Evolutionary conservation across 2,329 filamentous ascomycete species (phyloP).

Genomic region (Allantophomopsis cytisporea): DNA sequence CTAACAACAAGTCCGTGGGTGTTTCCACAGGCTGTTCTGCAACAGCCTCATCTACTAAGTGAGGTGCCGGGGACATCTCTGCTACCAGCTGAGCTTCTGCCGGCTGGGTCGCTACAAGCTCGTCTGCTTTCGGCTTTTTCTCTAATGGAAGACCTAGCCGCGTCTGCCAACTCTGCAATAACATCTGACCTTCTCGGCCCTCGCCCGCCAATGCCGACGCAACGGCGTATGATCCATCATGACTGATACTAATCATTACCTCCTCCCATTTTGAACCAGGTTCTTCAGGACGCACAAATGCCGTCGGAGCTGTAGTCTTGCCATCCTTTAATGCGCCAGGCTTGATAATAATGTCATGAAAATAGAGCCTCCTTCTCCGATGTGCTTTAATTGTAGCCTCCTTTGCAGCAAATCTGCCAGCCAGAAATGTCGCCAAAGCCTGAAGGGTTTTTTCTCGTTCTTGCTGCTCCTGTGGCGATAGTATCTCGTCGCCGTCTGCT

Average conservation of each 20-base stretch:
- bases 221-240: conserved; percentile 73
- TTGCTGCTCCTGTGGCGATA: too few relatives aligned
- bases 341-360: conserved; percentile 42
- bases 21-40: too few relatives aligned
- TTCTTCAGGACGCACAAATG: conserved; percentile 9
- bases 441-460: too few relatives aligned
- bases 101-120: too few relatives aligned
- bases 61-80: too few relatives aligned
- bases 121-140: too few relatives aligned
- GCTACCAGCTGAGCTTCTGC: too few relatives aligned
- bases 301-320: conserved; percentile 8
- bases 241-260: conserved; percentile 69
- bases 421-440: conserved; percentile 17
- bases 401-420: conserved; percentile 49
- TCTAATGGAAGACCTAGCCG: too few relatives aligned
- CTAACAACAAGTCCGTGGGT: too few relatives aligned
- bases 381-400: conserved; percentile 66
- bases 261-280: conserved; percentile 26
- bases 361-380: conserved; percentile 39
- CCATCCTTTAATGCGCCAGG: neutral
- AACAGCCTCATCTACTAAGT: too few relatives aligned
- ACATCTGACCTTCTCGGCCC: neutral
- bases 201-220: conserved; percentile 48
- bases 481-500: too few relatives aligned
- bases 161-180: too few relatives aligned